Base-by-base conservation (phyloP, 176 grass and related monocot genomes). In the Pharus latifolius region DNA sequence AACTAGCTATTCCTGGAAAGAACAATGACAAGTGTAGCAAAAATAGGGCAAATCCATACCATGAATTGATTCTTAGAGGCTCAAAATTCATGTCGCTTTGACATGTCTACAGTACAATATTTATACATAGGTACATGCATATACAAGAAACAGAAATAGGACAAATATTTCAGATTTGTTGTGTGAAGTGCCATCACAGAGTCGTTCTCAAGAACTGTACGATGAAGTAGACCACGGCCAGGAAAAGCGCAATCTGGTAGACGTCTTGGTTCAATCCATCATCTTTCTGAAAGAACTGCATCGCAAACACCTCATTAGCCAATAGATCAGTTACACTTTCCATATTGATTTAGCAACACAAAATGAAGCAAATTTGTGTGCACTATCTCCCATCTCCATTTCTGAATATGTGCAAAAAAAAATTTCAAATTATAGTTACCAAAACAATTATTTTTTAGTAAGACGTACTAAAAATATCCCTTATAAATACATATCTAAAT, bases 221-320 rank as follows among this genome's bases (percentile, higher is more conserved):
- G 37, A 93, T 68, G 67, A 94, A 94, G 76, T 99, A 99, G 69
- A 88, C 49, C 28, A 94, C 53, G 47, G 95, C 87, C 57, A 94
- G 68, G 18, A 94, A 65, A 77, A 99, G 82, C 12, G 81, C 87
- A 81, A 98, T 90, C 82, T 99, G 95, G 24, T 86, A 93, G 30
- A 80, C 72, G 41, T 99, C 95, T 60, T 72, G 88, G 58, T 63
- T 88, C 35, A 88, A 28, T n/a, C 80, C 84, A 45, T 92, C 87
- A 33, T 86, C 95, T n/a, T 68, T 81, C 65, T 85, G 87, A 27
- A 99, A 99, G 63, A 99, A 99, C 95, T 99, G 81, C 64, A 87
- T 23, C 26, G 43, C 42, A 31, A 67, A 84, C 30, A 65, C 29
- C 51, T n/a, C n/a, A n/a, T n/a, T n/a, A n/a, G n/a, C n/a, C n/a